These are phyloP conservation scores for Ceratobasidium sp. DNA, from an alignment of 1,284 basidiomycete genomes.

Conservation along the genomic window DNA sequence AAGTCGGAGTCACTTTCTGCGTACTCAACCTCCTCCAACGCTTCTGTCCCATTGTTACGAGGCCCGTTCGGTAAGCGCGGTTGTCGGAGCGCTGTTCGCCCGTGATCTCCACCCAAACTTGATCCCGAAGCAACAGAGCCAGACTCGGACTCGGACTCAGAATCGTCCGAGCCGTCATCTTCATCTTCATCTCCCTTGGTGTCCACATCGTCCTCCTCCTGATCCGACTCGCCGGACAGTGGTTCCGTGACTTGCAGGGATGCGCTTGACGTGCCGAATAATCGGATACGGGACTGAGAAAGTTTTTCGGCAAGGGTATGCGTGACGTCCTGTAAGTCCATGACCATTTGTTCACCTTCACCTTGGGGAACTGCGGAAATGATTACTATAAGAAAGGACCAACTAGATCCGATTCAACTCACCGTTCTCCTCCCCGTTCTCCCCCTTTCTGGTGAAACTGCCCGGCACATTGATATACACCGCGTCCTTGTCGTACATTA, in stretches of 20 bases:
- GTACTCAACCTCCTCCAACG: constrained; percentile 69
- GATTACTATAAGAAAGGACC: constrained; percentile 13
- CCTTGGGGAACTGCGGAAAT: constrained; percentile 72
- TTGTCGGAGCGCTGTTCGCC: constrained; percentile 45
- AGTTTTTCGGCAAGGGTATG: constrained; percentile 89
- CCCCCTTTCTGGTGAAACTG: constrained; percentile 79
- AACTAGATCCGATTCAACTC: constrained; percentile 41
- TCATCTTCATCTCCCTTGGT: constrained; percentile 56
- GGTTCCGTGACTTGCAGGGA: constrained; percentile 61
- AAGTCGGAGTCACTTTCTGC: constrained; percentile 83
- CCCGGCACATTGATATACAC: constrained; percentile 99
- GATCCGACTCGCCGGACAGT: constrained; percentile 49
- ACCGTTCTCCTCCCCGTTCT: constrained; percentile 69
- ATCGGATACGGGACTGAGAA: constrained; percentile 83
- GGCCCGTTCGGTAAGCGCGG: constrained; percentile 59
- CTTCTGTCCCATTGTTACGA: constrained; percentile 56
- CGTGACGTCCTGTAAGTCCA: constrained; percentile 91
- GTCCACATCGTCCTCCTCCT: constrained; percentile 46
- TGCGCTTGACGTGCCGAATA: constrained; percentile 85
- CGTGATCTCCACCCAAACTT: constrained; percentile 46
- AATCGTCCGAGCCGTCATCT: constrained; percentile 50
- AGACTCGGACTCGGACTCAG: constrained; percentile 49
- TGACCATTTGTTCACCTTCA: constrained; percentile 98
- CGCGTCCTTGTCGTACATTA: constrained; percentile 98
- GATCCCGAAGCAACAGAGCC: constrained; percentile 52